These are phyloP conservation scores for Chaetomidium leptoderma DNA, from an alignment of 495 filamentous ascomycete genomes.

Conservation along the genomic window DNA sequence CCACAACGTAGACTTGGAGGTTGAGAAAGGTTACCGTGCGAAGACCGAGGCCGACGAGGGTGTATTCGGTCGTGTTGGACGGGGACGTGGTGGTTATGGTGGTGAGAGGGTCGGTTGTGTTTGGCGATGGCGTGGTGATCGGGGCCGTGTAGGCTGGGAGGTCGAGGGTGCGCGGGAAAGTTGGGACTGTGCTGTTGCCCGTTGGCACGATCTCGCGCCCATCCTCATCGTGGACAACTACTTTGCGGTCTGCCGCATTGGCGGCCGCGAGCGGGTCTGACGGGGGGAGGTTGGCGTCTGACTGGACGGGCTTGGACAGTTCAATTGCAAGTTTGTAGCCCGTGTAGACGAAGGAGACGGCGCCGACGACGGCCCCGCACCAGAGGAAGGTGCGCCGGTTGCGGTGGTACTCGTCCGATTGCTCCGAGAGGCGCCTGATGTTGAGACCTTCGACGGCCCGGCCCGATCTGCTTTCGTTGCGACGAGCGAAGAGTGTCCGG, in stretches of 20 bases:
- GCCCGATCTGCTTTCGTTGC: slow-evolving; percentile 12
- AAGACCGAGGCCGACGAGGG: slow-evolving; percentile 79
- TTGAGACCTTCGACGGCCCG: slow-evolving; percentile 45
- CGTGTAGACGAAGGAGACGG: slow-evolving; percentile 47
- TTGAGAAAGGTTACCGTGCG: slow-evolving; percentile 82
- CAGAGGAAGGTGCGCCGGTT: slow-evolving; percentile 45
- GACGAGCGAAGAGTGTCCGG: slow-evolving; percentile 37
- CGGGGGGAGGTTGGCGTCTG: slow-evolving; percentile 43
- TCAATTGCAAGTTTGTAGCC: slow-evolving; percentile 39
- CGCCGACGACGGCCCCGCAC: slow-evolving; percentile 44
- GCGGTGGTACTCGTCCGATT: slow-evolving; percentile 42
- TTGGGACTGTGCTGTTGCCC: slow-evolving; percentile 76
- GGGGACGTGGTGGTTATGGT: slow-evolving; percentile 17
- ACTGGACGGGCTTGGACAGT: slow-evolving; percentile 35
- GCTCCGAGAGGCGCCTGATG: slow-evolving; percentile 38
- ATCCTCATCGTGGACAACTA: slow-evolving; percentile 49
- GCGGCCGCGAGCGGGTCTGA: slow-evolving; percentile 43
- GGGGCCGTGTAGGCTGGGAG: slow-evolving; percentile 46
- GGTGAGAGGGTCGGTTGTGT: slow-evolving; percentile 17
- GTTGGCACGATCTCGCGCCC: slow-evolving; percentile 69
- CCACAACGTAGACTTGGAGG: slow-evolving; percentile 94
- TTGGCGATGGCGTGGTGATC: slow-evolving; percentile 20
- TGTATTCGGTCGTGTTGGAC: slow-evolving; percentile 58
- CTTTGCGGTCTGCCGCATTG: slow-evolving; percentile 48
- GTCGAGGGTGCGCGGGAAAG: slow-evolving; percentile 69